phyloP scores from a whole-genome alignment of 2,329 filamentous ascomycete genomes.

The Aspergillus sp. region DNA sequence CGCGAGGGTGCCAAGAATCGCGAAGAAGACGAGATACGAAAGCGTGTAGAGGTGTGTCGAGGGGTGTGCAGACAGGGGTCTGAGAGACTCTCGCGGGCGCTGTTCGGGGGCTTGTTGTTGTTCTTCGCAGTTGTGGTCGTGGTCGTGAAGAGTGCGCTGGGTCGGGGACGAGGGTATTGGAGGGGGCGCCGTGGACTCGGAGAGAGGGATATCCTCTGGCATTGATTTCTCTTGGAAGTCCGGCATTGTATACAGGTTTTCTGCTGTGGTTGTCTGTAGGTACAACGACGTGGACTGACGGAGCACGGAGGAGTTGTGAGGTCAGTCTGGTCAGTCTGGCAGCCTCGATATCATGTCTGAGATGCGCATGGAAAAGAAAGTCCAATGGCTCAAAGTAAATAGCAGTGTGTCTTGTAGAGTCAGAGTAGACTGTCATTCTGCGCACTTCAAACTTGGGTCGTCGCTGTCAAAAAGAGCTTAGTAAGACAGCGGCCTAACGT shows the following conservation, averaged over 20 bases:
- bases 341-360: too few species aligned
- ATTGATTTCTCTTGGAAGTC: background rate
- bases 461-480: too few species aligned
- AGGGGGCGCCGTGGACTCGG: constrained; percentile 28
- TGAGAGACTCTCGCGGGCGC: constrained; percentile 5
- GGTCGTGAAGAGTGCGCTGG: constrained; percentile 31
- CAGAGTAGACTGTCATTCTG: too few species aligned
- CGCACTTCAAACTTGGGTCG: too few species aligned
- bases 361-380: too few species aligned
- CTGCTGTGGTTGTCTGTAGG: background rate
- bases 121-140: constrained; percentile 21
- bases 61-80: constrained; percentile 41
- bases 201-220: constrained; percentile 8
- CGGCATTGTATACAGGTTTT: background rate
- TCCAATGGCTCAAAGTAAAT: too few species aligned
- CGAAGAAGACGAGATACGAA: constrained; percentile 78
- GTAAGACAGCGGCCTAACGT: too few species aligned
- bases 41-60: constrained; percentile 59
- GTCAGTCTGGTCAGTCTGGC: too few species aligned
- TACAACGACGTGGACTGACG: too few species aligned
- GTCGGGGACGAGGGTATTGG: constrained; percentile 37
- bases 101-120: constrained; percentile 8
- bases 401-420: too few species aligned
- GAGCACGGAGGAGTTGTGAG: too few species aligned
- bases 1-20: constrained; percentile 74